phyloP scores from a whole-genome alignment of 176 grass and related monocot genomes.

The Triticum turgidum region DNA sequence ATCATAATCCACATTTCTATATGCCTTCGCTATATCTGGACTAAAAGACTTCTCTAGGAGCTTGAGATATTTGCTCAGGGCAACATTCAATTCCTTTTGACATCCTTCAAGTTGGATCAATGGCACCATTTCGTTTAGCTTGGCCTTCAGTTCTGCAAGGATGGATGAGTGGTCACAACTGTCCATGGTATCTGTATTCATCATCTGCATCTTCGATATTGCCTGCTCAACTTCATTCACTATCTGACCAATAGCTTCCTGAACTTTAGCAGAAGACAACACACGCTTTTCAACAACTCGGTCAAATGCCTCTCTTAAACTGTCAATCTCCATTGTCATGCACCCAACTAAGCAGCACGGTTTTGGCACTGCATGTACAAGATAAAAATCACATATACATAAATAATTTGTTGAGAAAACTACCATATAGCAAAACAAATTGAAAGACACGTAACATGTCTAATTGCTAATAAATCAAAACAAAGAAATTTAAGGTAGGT shows the following conservation, averaged over 20 bases:
- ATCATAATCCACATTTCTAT: constrained; percentile 78
- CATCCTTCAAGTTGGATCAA: constrained; percentile 59
- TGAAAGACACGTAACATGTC: constrained; percentile 21
- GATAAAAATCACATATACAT: not conserved
- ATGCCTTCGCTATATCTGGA: constrained; percentile 84
- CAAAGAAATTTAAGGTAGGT: constrained; percentile 8
- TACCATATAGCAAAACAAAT: not conserved
- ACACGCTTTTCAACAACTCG: constrained; percentile 66
- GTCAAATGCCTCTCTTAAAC: constrained; percentile 73
- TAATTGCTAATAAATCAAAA: constrained; percentile 2
- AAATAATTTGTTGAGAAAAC: constrained; percentile 6
- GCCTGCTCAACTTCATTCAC: constrained; percentile 57
- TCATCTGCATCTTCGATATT: constrained; percentile 58
- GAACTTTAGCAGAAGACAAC: constrained; percentile 49
- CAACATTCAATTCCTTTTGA: constrained; percentile 78
- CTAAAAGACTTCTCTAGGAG: constrained; percentile 74
- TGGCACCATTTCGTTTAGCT: constrained; percentile 54
- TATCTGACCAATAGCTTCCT: constrained; percentile 62
- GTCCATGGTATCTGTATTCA: constrained; percentile 36
- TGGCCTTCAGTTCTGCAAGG: constrained; percentile 61
- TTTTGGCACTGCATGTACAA: constrained; percentile 7
- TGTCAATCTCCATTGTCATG: constrained; percentile 67
- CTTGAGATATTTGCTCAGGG: constrained; percentile 70
- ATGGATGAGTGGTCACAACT: constrained; percentile 48
- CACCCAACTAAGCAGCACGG: constrained; percentile 25